Percentiles rank a stretch among this genome's conserved stretches.
Evolutionary conservation across 129 eudicot species (phyloP).

Genomic region (Helichrysum umbraculigerum): DNA sequence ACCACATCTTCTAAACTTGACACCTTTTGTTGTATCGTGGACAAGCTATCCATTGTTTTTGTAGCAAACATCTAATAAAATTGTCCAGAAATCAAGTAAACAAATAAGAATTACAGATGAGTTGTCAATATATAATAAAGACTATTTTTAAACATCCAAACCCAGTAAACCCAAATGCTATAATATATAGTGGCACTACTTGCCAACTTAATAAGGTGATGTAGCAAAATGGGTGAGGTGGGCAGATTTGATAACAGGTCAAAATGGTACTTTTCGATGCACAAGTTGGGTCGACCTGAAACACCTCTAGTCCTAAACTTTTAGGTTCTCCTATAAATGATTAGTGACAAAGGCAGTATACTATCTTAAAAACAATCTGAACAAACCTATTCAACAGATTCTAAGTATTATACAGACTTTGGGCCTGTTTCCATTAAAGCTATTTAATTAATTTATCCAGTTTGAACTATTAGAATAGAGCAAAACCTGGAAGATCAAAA

Average conservation of each 20-base stretch:
- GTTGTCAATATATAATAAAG: not conserved
- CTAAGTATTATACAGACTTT: not conserved
- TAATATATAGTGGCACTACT: not conserved
- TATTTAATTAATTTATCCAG: not conserved
- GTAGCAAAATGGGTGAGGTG: not conserved
- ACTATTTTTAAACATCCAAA: not conserved
- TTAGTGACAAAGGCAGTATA: not conserved
- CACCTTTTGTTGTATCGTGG: constrained; percentile 70
- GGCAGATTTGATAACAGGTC: not conserved
- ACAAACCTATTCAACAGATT: not conserved
- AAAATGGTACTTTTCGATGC: not conserved
- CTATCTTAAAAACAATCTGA: not conserved
- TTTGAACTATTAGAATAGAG: not conserved
- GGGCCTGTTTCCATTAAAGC: not conserved
- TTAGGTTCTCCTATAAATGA: not conserved
- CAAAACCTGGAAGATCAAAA: not conserved
- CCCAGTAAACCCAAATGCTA: not conserved
- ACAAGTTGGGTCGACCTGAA: not conserved
- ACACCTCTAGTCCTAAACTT: not conserved
- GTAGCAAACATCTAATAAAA: constrained; percentile 62
- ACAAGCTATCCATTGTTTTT: constrained; percentile 64
- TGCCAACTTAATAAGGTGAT: not conserved
- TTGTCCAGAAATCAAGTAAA: not conserved
- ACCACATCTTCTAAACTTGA: constrained; percentile 70
- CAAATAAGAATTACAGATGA: not conserved